phyloP scores from a whole-genome alignment of 139 green algal species.

The Tetradesmus lagerheimii region DNA sequence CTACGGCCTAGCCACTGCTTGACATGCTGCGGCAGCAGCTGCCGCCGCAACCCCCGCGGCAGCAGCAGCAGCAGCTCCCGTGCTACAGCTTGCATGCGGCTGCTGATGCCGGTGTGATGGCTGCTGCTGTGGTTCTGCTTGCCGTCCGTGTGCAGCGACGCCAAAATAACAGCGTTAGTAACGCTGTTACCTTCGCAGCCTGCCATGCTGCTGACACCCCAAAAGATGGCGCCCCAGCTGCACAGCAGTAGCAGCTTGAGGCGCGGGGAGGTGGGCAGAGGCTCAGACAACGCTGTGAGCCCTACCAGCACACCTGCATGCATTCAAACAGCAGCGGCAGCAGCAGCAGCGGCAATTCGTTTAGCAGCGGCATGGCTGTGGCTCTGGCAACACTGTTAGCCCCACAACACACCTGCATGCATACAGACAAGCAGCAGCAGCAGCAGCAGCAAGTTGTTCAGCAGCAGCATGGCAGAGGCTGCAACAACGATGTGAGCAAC shows the following conservation, averaged over 20 bases:
- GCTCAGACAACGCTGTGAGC: conserved; percentile 81
- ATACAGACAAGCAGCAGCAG: background rate
- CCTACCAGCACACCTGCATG: conserved; percentile 73
- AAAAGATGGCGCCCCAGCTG: conserved; percentile 70
- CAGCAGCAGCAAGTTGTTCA: background rate
- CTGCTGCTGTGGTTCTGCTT: background rate
- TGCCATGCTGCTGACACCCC: conserved; percentile 71
- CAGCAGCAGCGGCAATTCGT: background rate
- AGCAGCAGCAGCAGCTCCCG: conserved; percentile 16
- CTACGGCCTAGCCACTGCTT: conserved; percentile 4
- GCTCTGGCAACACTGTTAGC: background rate
- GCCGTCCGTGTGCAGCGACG: background rate
- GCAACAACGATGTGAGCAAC: background rate
- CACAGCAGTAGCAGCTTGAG: conserved; percentile 55
- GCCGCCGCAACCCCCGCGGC: background rate
- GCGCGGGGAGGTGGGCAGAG: conserved; percentile 56
- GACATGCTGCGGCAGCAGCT: background rate
- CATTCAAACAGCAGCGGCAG: background rate
- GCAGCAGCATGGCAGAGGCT: conserved; percentile 1
- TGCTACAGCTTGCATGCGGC: background rate
- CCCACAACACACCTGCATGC: background rate
- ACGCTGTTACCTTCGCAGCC: background rate
- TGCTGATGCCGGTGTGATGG: background rate
- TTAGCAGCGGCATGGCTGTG: background rate
- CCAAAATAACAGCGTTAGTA: conserved; percentile 1